phyloP scores from a whole-genome alignment of 202 grass and related monocot species.

The Eragrostis tef region DNA sequence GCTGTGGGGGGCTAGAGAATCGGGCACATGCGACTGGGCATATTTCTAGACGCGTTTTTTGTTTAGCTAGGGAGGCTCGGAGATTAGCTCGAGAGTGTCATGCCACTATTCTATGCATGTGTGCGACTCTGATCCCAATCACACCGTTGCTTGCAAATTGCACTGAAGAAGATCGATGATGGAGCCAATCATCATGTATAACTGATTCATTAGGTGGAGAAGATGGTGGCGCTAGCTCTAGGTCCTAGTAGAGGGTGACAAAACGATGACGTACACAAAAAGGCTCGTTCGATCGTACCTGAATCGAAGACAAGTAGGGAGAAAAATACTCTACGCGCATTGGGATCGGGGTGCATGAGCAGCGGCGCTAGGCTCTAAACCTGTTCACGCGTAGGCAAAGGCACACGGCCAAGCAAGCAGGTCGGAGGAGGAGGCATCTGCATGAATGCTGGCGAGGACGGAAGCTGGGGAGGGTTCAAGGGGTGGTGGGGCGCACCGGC shows the following conservation, averaged over 20 bases:
- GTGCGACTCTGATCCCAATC: conserved; percentile 33
- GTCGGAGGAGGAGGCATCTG: too few relatives aligned
- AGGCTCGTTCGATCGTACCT: too few relatives aligned
- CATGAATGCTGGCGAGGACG: neutral
- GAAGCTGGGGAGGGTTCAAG: neutral
- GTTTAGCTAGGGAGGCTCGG: neutral
- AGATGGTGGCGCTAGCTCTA: neutral
- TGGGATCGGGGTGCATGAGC: neutral
- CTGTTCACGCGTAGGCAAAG: neutral
- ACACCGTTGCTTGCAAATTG: conserved; percentile 32
- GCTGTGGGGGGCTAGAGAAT: neutral
- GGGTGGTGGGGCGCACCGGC: conserved; percentile 29
- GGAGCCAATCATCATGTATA: conserved; percentile 31
- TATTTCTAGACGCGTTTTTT: conserved; percentile 37
- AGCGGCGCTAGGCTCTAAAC: neutral
- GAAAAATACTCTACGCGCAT: neutral
- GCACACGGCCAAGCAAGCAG: neutral
- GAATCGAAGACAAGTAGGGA: too few relatives aligned
- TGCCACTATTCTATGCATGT: neutral
- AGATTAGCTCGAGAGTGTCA: conserved; percentile 1
- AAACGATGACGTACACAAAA: neutral
- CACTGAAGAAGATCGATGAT: neutral
- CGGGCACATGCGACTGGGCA: conserved; percentile 36
- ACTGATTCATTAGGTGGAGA: neutral
- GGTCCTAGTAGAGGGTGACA: neutral